Evolutionary conservation across 495 filamentous ascomycete species (phyloP), one percentile per base, ranked within the genome.

Genomic region (Hypomontagnella monticulosa): DNA sequence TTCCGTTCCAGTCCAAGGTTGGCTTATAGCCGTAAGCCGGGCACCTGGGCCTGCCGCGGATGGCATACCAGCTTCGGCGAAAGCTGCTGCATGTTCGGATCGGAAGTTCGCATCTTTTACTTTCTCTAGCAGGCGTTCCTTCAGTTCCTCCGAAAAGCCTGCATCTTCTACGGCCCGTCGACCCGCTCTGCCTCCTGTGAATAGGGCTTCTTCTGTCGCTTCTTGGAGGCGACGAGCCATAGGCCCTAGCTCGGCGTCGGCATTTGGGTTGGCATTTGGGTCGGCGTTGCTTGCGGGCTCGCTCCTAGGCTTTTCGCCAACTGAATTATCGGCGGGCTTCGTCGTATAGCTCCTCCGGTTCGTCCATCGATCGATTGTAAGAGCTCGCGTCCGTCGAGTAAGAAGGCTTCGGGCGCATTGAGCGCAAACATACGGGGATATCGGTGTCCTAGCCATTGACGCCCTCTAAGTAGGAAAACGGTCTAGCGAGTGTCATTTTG

Each of bases 141-240:
- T 96, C 61, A 98, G 78, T 58, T 97, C 93, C 14, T 93, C 90
- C 53, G 88, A 89, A 79, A 99, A 97, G 27, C 91, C 91, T 44
- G 91, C 92, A 55, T 96, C 89, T 69, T 90, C 81, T 11, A 97
- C 81, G n/a, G 89, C 91, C 69, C 88, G 89, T 42, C 79, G 83
- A 36, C 91, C 89, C 40, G 88, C 85, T 60, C 84, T 83, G 18
- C 91, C 89, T 14, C 89, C 91, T 57, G 84, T 85, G 20, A 93
- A 79, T 19, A 97, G 78, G 4, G 83, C 84, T 50, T 95, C 89
- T 73, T 96, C 92, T 27, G 90, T 93, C 73, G 95, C 91, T 72
- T 92, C 82, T 40, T 87, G 80, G 23, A 97, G 81, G 19, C 91
- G 86, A 33, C 89, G 81, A 3, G 87, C 82, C 90, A 97, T 90